Evolutionary conservation across 768 basidiomycete species (phyloP).

Genomic region (Macrolepiota fuliginosa): DNA sequence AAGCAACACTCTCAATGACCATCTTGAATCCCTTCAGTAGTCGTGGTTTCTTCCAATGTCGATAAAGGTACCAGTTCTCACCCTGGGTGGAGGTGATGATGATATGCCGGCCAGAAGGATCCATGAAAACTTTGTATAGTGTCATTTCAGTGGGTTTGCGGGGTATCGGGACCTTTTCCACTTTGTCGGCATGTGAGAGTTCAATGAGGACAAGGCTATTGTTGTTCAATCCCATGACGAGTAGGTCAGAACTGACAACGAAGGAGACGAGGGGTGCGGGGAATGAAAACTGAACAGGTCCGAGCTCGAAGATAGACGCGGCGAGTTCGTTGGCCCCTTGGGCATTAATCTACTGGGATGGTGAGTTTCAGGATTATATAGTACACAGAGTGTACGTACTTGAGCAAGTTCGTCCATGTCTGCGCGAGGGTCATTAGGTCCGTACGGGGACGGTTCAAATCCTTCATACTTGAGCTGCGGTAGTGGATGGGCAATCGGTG

Average conservation of each 20-base stretch:
- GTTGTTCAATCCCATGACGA: slow-evolving; percentile 79
- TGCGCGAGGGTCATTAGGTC: slow-evolving; percentile 45
- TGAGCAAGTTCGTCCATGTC: slow-evolving; percentile 36
- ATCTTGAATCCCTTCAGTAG: slow-evolving; percentile 80
- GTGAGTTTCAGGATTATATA: not conserved
- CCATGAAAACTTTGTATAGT: slow-evolving; percentile 83
- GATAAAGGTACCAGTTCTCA: slow-evolving; percentile 91
- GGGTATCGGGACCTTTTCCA: slow-evolving; percentile 75
- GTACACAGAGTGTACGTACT: slow-evolving; percentile 19
- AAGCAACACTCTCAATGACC: slow-evolving; percentile 87
- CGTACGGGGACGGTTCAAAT: slow-evolving; percentile 74
- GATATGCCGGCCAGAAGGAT: slow-evolving; percentile 91
- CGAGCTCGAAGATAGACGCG: slow-evolving; percentile 76
- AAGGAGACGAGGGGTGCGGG: slow-evolving; percentile 83
- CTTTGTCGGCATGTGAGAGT: slow-evolving; percentile 82
- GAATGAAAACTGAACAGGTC: slow-evolving; percentile 84
- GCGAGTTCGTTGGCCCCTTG: slow-evolving; percentile 43
- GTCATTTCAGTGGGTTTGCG: slow-evolving; percentile 73
- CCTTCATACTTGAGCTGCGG: slow-evolving; percentile 81
- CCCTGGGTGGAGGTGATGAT: slow-evolving; percentile 83
- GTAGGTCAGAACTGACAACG: slow-evolving; percentile 81
- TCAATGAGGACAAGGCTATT: slow-evolving; percentile 87
- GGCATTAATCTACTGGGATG: slow-evolving; percentile 19
- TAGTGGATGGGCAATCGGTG: slow-evolving; percentile 33
- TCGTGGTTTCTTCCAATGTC: slow-evolving; percentile 78